phyloP scores from a whole-genome alignment of 1,284 basidiomycete species.

The Rhodotorula sp. region DNA sequence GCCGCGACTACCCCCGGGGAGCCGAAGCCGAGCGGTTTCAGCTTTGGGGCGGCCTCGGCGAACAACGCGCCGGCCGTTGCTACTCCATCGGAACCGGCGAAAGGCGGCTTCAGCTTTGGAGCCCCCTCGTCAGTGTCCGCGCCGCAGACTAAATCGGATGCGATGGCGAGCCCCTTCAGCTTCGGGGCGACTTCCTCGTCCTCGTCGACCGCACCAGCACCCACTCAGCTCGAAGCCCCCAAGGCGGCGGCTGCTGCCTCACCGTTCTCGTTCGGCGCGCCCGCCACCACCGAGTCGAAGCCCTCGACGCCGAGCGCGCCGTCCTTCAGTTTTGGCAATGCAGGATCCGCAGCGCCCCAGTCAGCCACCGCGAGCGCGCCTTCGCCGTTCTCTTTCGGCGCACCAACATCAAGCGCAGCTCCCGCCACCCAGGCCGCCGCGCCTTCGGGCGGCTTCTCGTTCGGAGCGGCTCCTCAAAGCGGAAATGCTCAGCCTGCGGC shows the following conservation, averaged over 20 bases:
- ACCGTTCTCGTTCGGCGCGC: not conserved
- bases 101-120: not conserved
- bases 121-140: not conserved
- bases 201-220: not conserved
- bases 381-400: conserved; percentile 5
- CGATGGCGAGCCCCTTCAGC: not conserved
- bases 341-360: not conserved
- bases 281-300: not conserved
- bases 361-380: not conserved
- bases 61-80: not conserved
- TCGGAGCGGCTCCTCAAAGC: too few species aligned
- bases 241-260: not conserved
- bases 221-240: not conserved
- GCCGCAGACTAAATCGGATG: not conserved
- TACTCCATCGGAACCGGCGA: not conserved
- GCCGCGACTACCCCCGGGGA: not conserved
- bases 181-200: conserved; percentile 1
- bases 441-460: not conserved
- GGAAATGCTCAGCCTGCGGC: not conserved
- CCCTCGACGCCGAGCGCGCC: not conserved
- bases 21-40: not conserved
- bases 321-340: not conserved
- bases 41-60: not conserved
- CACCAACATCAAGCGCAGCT: not conserved
- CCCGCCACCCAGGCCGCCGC: not conserved